Evolutionary conservation across 169 alveolate species (phyloP), one percentile per base, ranked within the genome.

Genomic region (Plasmodium chabaudi): DNA sequence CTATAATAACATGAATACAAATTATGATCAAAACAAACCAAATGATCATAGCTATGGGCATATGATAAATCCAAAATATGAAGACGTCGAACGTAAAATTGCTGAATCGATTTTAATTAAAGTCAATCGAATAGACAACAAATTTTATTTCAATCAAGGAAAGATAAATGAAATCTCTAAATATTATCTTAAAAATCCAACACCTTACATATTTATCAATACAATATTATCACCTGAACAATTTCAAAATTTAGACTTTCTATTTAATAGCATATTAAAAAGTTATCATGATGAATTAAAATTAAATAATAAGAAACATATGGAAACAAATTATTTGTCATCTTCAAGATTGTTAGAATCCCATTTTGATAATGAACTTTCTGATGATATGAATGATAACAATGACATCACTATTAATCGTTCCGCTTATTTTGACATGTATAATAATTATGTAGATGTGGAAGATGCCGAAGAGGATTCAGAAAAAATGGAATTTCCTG

Each of bases 161-260:
- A 79, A 79, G 65, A 21, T 79, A 70, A 79, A 79, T 67, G 89
- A 79, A 46, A 25, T 79, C 3, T 60, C 89, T 5, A 49, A 13
- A 23, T 79, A 79, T 67, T 79, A 34, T 67, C 82, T 79, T 19
- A 79, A 67, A 79, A 68, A 87, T 21, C 94, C 94, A 42, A 73
- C 93, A 56, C 92, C 89, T 27, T 87, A 60, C 27, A 95, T 97
- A 44, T 97, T 94, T 91, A 87, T 97, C 60, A 97, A 97, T 88
- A 59, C 95, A 17, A 73, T 89, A 57, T 88, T 97, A 42, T 92
- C 97, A 17, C 93, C 98, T 1, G 74, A 91, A 53, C 94, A 97
- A 87, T 87, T 94, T 46, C 94, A 95, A 64, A 95, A 96, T 69
- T 65, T 97, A 61, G 98, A 96, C 69, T 93, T 91, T 87, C 88